Percentiles rank a stretch among this genome's conserved stretches.
Conservation (phyloP, 495 filamentous ascomycete genomes). For the Pseudevernia furfuracea region DNA sequence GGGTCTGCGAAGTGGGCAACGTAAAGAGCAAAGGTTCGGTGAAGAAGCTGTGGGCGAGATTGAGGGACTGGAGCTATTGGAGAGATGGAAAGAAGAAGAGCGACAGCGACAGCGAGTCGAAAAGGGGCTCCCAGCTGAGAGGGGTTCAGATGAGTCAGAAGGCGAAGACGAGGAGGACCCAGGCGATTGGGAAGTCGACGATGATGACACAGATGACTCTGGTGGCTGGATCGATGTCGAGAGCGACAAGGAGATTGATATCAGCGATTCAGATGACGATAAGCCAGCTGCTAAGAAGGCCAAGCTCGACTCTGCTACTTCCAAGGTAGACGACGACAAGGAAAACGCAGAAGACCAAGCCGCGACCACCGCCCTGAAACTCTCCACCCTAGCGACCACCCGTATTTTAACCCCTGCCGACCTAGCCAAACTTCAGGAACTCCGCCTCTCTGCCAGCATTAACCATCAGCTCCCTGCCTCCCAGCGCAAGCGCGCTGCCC, state of each 20-base stretch:
- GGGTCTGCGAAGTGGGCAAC: slow-evolving; percentile 59
- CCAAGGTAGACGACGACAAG: slow-evolving; percentile 20
- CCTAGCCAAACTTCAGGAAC: slow-evolving; percentile 82
- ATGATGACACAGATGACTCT: slow-evolving; percentile 65
- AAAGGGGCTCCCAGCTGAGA: slow-evolving; percentile 52
- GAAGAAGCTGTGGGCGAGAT: slow-evolving; percentile 75
- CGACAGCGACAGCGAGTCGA: slow-evolving; percentile 61
- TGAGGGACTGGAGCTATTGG: slow-evolving; percentile 85
- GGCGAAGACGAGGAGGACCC: slow-evolving; percentile 61
- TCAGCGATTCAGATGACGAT: slow-evolving; percentile 65
- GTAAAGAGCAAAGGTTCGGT: slow-evolving; percentile 65
- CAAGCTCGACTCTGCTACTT: slow-evolving; percentile 21
- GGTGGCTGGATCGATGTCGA: slow-evolving; percentile 90
- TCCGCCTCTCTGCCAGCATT: slow-evolving; percentile 63
- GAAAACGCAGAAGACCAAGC: slow-evolving; percentile 22
- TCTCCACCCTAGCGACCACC: slow-evolving; percentile 71
- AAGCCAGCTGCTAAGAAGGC: slow-evolving; percentile 56
- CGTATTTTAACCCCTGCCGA: slow-evolving; percentile 87
- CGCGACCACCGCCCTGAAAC: slow-evolving; percentile 26
- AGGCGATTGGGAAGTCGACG: slow-evolving; percentile 80
- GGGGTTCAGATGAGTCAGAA: slow-evolving; percentile 43
- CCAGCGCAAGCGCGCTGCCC: slow-evolving; percentile 33
- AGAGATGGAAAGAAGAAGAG: slow-evolving; percentile 90
- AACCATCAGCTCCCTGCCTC: slow-evolving; percentile 50
- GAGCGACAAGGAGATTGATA: slow-evolving; percentile 70